Conservation (phyloP, 1,284 basidiomycete species). For the Pseudomicrostroma phylloplanum region DNA sequence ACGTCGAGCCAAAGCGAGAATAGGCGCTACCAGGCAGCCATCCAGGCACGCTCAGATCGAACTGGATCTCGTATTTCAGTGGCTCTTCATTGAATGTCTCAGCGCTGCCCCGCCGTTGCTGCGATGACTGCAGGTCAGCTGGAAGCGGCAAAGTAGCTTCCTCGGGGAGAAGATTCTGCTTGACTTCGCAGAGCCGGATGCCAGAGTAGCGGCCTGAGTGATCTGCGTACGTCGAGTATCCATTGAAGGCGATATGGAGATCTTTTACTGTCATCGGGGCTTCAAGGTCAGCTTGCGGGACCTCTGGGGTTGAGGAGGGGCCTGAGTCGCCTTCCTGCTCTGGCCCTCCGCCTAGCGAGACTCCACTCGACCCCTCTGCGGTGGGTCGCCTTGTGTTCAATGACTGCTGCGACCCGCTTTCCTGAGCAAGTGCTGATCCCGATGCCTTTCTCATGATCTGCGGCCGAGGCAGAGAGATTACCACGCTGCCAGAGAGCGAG, state of each 20-base stretch:
- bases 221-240: conserved; percentile 46
- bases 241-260: conserved; percentile 32
- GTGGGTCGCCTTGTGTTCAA: not conserved
- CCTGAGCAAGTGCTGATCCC: not conserved
- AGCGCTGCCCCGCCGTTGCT: not conserved
- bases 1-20: conserved; percentile 43
- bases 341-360: not conserved
- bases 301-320: too few relatives aligned
- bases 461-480: conserved; percentile 17
- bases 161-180: conserved; percentile 33
- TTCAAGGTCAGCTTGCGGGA: not conserved
- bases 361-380: too few relatives aligned
- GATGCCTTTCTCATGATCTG: not conserved
- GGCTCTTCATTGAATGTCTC: not conserved
- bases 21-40: conserved; percentile 45
- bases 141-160: conserved; percentile 15
- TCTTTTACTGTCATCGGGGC: conserved; percentile 24
- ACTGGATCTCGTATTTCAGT: conserved; percentile 40
- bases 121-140: not conserved
- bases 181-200: conserved; percentile 29
- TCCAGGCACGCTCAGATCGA: conserved; percentile 44
- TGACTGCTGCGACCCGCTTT: not conserved
- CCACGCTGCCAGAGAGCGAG: conserved; percentile 40
- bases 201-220: conserved; percentile 40
- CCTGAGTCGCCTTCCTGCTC: too few relatives aligned